Conservation (phyloP, 1,284 basidiomycete species). For the Tilletia indica region DNA sequence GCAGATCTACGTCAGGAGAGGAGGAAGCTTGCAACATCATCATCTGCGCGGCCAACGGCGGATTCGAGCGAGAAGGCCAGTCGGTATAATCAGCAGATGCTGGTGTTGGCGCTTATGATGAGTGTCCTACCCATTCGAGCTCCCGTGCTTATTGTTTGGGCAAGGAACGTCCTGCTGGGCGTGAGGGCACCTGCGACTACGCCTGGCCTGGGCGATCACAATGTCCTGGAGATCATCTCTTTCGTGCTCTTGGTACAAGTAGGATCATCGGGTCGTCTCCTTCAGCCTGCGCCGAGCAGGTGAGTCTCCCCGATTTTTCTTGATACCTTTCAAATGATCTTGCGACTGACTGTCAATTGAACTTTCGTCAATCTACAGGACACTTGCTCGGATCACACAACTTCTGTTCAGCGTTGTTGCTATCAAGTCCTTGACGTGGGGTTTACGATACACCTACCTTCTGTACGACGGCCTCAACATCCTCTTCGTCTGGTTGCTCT, state of each 20-base stretch:
- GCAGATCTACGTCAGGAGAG: neutral
- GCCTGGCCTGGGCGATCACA: slow-evolving; percentile 63
- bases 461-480: slow-evolving; percentile 37
- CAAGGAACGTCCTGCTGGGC: slow-evolving; percentile 65
- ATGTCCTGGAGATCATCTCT: slow-evolving; percentile 67
- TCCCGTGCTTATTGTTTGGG: slow-evolving; percentile 83
- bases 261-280: slow-evolving; percentile 27
- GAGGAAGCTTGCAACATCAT: slow-evolving; percentile 3
- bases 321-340: too few relatives aligned
- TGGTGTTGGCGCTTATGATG: slow-evolving; percentile 74
- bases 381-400: slow-evolving; percentile 20
- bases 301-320: slow-evolving; percentile 9
- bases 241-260: slow-evolving; percentile 63
- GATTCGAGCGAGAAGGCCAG: slow-evolving; percentile 29
- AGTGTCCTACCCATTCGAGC: slow-evolving; percentile 77
- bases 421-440: slow-evolving; percentile 29
- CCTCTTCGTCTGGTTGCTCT: slow-evolving; percentile 31
- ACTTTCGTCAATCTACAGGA: slow-evolving; percentile 4
- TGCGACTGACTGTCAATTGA: neutral
- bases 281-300: slow-evolving; percentile 22
- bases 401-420: slow-evolving; percentile 4
- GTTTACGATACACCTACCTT: slow-evolving; percentile 34
- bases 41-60: neutral
- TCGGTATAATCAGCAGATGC: slow-evolving; percentile 61
- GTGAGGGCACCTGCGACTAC: slow-evolving; percentile 40